These are phyloP conservation scores for Solanum stenotomum DNA, from an alignment of 257 asterid genomes.

Conservation along the genomic window DNA sequence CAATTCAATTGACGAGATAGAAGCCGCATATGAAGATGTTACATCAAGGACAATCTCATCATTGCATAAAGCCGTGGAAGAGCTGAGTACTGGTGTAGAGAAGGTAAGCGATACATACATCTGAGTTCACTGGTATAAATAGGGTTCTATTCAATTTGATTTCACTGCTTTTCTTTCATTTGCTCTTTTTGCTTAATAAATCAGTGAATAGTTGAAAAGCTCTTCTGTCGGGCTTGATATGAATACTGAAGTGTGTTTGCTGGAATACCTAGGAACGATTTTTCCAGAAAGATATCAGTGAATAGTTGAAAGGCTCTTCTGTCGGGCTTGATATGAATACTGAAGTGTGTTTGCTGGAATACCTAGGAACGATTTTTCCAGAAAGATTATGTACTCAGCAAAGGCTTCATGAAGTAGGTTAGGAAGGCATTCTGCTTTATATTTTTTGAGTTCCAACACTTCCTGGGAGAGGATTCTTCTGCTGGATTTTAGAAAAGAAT, in stretches of 20 bases:
- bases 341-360: neutral
- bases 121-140: neutral
- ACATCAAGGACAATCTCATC: constrained; percentile 54
- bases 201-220: neutral
- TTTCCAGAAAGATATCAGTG: neutral
- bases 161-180: neutral
- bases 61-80: constrained; percentile 38
- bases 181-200: neutral
- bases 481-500: neutral
- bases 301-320: neutral
- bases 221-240: neutral
- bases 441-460: neutral
- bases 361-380: neutral
- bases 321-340: neutral
- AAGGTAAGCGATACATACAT: constrained; percentile 31
- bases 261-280: neutral
- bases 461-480: neutral
- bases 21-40: constrained; percentile 49
- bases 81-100: constrained; percentile 30
- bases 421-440: neutral
- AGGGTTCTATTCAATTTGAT: neutral
- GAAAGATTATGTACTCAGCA: neutral
- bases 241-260: neutral
- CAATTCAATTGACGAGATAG: constrained; percentile 46
- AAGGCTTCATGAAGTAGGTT: neutral